Conservation (phyloP, 2,329 filamentous ascomycete genomes). For the Dactylellina cionopaga region DNA sequence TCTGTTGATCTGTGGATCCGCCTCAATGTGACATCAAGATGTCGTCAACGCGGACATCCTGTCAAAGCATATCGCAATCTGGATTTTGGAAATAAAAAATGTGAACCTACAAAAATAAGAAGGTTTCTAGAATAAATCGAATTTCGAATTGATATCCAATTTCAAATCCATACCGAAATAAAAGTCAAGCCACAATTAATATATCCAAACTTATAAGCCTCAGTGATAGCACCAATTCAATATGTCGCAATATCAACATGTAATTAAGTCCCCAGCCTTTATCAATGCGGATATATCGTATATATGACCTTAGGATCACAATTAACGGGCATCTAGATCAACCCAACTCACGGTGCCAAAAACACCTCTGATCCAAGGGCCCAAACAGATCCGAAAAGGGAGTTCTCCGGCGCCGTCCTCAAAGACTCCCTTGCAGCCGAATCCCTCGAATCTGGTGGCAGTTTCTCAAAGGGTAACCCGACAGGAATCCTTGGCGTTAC, state of each 20-base stretch:
- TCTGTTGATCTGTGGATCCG: not conserved
- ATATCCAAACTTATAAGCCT: no score
- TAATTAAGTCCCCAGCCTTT: not conserved
- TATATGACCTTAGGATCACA: not conserved
- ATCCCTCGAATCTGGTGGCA: conserved; percentile 44
- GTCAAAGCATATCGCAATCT: no score
- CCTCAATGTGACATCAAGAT: conserved; percentile 26
- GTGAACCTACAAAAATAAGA: no score
- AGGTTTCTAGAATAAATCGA: no score
- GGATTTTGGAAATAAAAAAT: no score
- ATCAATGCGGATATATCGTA: not conserved
- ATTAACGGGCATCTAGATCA: conserved; percentile 32
- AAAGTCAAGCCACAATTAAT: no score
- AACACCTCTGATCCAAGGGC: conserved; percentile 43
- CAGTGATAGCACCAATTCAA: no score
- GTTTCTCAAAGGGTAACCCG: conserved; percentile 53
- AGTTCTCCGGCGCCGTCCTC: conserved; percentile 53
- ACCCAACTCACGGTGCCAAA: conserved; percentile 54
- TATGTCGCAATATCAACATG: conserved; percentile 37
- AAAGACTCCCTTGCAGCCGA: conserved; percentile 55
- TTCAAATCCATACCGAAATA: no score
- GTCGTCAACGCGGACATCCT: conserved; percentile 32
- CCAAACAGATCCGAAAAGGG: conserved; percentile 43
- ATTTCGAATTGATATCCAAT: no score
- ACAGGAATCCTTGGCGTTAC: conserved; percentile 47